These are phyloP conservation scores for Hordeum vulgare DNA, from an alignment of 176 grass and related monocot species.

Conservation along the genomic window MorexV3_pseudomolecules_assembly NC_058521.1:604349592-604350091, in stretches of 20 bases:
- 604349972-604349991: neutral
- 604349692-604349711: slow-evolving; percentile 90
- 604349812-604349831: neutral
- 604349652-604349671: slow-evolving; percentile 99
- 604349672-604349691: slow-evolving; percentile 85
- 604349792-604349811: neutral
- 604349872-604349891: neutral
- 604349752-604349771: neutral
- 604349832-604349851: neutral
- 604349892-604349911: neutral
- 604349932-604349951: neutral
- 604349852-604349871: neutral
- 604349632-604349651: slow-evolving; percentile 94
- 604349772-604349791: neutral
- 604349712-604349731: slow-evolving; percentile 85
- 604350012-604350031: neutral
- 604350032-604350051: neutral
- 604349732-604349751: slow-evolving; percentile 92
- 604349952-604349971: neutral
- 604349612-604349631: slow-evolving; percentile 96
- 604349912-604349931: neutral
- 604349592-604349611: slow-evolving; percentile 8
- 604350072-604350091: neutral
- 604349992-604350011: neutral
- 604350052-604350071: neutral